Evolutionary conservation across 2,329 filamentous ascomycete genomes (phyloP).

Genomic region (Trichoderma guizhouense): DNA sequence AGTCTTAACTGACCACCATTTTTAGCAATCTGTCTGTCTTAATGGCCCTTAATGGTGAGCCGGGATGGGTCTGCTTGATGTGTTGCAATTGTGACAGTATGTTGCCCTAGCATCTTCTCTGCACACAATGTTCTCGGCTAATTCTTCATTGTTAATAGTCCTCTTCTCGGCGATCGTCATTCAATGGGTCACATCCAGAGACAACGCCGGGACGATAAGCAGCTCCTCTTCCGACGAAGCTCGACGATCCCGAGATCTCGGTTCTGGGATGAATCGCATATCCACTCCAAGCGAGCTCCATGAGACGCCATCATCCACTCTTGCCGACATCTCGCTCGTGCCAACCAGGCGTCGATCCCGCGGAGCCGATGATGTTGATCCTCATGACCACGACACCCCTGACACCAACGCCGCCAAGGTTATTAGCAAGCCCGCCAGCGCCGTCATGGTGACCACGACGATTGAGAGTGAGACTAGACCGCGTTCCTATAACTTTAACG

Average conservation of each 20-base stretch:
- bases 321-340: slow-evolving; percentile 29
- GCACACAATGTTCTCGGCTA: not conserved
- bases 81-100: slow-evolving; percentile 62
- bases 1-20: slow-evolving; percentile 15
- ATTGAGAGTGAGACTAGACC: slow-evolving; percentile 34
- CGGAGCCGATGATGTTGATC: slow-evolving; percentile 22
- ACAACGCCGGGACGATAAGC: slow-evolving; percentile 38
- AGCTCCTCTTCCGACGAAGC: slow-evolving; percentile 19
- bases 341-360: slow-evolving; percentile 22
- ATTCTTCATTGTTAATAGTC: slow-evolving; percentile 36
- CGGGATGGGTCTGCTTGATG: slow-evolving; percentile 63
- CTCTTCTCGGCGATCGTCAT: slow-evolving; percentile 59
- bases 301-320: slow-evolving; percentile 22
- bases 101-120: slow-evolving; percentile 23
- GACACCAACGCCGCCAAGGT: not conserved
- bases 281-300: slow-evolving; percentile 17
- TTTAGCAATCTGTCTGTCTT: slow-evolving; percentile 56
- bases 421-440: not conserved
- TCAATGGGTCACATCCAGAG: slow-evolving; percentile 55
- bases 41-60: slow-evolving; percentile 57
- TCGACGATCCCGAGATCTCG: slow-evolving; percentile 20
- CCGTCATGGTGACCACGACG: slow-evolving; percentile 38
- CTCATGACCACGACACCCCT: slow-evolving; percentile 17
- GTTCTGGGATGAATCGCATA: slow-evolving; percentile 2
- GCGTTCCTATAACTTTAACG: not conserved